These are phyloP conservation scores for Cladorrhinum sp. DNA, from an alignment of 2,329 filamentous ascomycete genomes.

Conservation along the genomic window DNA sequence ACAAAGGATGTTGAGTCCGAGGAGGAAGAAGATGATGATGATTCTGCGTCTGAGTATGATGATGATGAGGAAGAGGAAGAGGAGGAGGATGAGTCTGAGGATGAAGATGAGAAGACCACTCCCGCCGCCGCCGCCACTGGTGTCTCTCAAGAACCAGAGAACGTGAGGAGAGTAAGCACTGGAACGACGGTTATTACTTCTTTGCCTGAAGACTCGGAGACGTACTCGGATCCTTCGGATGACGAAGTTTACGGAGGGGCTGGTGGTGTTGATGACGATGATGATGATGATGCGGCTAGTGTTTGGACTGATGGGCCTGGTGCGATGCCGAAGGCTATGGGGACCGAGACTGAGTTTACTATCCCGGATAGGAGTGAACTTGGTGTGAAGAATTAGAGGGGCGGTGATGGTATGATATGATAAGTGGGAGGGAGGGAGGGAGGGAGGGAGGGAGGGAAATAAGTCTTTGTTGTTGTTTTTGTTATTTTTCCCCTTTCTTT, in stretches of 20 bases:
- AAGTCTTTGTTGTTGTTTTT: too few relatives aligned
- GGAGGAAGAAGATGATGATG: neutral
- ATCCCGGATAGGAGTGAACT: neutral
- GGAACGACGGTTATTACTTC: constrained; percentile 4
- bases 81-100: neutral
- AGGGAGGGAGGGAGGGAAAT: neutral
- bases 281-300: constrained; percentile 5
- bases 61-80: constrained; percentile 7
- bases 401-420: neutral
- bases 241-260: neutral
- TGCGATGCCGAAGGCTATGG: neutral
- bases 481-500: too few relatives aligned
- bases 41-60: neutral
- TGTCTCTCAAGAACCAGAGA: neutral
- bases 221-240: neutral
- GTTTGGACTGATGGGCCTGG: constrained; percentile 1
- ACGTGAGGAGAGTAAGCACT: neutral
- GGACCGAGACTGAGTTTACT: constrained; percentile 3
- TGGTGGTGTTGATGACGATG: neutral
- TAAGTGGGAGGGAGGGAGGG: neutral
- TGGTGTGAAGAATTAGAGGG: neutral
- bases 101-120: neutral
- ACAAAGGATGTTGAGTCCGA: constrained; percentile 44
- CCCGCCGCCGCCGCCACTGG: neutral
- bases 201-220: neutral